Conservation (phyloP, 352 stramenopile species). For the Globisporangium mamillatum region DNA sequence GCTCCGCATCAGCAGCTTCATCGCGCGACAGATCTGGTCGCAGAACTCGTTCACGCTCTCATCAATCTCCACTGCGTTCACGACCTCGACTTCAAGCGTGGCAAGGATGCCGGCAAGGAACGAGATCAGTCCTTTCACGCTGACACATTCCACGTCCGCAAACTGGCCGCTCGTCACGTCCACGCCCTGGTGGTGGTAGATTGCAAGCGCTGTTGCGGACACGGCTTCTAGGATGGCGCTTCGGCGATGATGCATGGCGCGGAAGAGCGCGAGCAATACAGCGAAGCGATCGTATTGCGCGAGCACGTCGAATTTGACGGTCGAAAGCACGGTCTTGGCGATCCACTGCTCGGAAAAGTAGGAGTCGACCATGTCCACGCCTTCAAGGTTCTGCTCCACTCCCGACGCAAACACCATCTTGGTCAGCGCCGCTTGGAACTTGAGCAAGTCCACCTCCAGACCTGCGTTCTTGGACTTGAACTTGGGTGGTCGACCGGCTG, state of each 20-base stretch:
- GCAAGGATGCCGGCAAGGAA: constrained; percentile 51
- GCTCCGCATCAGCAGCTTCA: constrained; percentile 55
- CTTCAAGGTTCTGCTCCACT: constrained; percentile 28
- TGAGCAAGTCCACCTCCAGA: constrained; percentile 57
- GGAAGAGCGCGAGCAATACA: constrained; percentile 55
- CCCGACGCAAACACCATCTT: constrained; percentile 43
- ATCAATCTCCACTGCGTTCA: constrained; percentile 31
- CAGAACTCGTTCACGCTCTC: constrained; percentile 41
- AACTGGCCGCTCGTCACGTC: constrained; percentile 13
- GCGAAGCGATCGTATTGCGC: constrained; percentile 64
- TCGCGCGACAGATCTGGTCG: constrained; percentile 40
- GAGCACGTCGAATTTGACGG: constrained; percentile 52
- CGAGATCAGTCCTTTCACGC: constrained; percentile 52
- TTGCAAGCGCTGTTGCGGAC: constrained; percentile 44
- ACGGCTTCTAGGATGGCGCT: constrained; percentile 34
- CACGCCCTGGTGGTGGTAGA: constrained; percentile 59
- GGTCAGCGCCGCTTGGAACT: constrained; percentile 54
- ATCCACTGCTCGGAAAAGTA: constrained; percentile 57
- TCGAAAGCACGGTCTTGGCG: constrained; percentile 34
- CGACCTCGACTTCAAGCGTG: constrained; percentile 37
- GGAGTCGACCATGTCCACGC: constrained; percentile 32
- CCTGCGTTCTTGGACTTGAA: constrained; percentile 10
- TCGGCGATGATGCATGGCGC: constrained; percentile 30
- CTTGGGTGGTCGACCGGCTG: neutral
- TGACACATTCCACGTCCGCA: constrained; percentile 40